Evolutionary conservation across 352 stramenopile species (phyloP).

Genomic region (Phytophthora tentaculata): DNA sequence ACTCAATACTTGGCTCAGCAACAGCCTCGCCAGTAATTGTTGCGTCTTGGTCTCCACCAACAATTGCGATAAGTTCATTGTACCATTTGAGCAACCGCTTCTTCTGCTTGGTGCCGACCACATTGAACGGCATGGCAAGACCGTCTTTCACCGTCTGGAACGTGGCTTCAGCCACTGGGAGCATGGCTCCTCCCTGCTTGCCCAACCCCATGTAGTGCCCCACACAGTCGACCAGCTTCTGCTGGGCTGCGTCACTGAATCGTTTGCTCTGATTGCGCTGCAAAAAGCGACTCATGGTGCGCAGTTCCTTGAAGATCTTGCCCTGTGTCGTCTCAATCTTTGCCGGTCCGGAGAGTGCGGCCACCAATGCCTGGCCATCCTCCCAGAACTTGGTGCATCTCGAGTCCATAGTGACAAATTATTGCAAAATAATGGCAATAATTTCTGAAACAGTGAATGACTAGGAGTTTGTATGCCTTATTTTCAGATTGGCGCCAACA

Average conservation of each 20-base stretch:
- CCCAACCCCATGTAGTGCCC: constrained; percentile 68
- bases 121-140: constrained; percentile 85
- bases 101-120: constrained; percentile 84
- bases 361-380: constrained; percentile 66
- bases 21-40: constrained; percentile 24
- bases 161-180: constrained; percentile 57
- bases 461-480: constrained; percentile 25
- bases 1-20: constrained; percentile 36
- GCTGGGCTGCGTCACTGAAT: constrained; percentile 82
- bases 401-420: constrained; percentile 50
- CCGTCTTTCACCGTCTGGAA: constrained; percentile 82
- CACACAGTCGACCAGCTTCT: constrained; percentile 79
- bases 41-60: constrained; percentile 54
- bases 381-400: constrained; percentile 83
- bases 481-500: neutral
- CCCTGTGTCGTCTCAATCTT: constrained; percentile 38
- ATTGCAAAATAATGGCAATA: constrained; percentile 2
- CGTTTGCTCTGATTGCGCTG: constrained; percentile 81
- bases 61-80: constrained; percentile 76
- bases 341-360: constrained; percentile 25
- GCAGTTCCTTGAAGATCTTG: constrained; percentile 79
- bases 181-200: constrained; percentile 55
- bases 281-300: constrained; percentile 77
- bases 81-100: constrained; percentile 86
- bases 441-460: constrained; percentile 28